phyloP scores from a whole-genome alignment of 2,329 filamentous ascomycete species.

The Stemphylium beticola region DNA sequence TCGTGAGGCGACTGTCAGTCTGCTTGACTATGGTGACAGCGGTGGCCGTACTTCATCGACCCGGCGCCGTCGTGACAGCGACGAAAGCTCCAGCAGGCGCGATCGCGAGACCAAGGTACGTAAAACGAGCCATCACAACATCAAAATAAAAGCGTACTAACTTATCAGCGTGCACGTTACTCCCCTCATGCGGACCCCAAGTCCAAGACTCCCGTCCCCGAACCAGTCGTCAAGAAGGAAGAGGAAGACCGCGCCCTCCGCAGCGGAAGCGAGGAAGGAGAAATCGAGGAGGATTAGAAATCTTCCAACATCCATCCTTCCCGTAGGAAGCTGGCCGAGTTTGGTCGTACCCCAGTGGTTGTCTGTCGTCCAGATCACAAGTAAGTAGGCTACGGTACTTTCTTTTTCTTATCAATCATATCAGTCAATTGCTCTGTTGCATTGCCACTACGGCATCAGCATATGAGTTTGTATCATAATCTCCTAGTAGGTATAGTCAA shows the following conservation, averaged over 20 bases:
- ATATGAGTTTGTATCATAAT: neutral
- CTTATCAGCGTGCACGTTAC: slow-evolving; percentile 55
- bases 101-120: slow-evolving; percentile 55
- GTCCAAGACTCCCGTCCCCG: slow-evolving; percentile 61
- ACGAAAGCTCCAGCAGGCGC: slow-evolving; percentile 56
- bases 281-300: slow-evolving; percentile 80
- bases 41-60: slow-evolving; percentile 59
- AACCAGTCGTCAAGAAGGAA: slow-evolving; percentile 41
- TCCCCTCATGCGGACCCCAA: slow-evolving; percentile 62
- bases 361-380: neutral
- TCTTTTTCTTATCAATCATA: neutral
- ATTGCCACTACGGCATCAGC: neutral
- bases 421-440: neutral
- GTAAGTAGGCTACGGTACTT: slow-evolving; percentile 11
- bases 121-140: neutral
- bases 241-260: slow-evolving; percentile 71
- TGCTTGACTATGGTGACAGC: slow-evolving; percentile 86
- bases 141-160: slow-evolving; percentile 17
- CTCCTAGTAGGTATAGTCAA: neutral
- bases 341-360: neutral
- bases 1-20: slow-evolving; percentile 74
- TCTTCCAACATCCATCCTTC: slow-evolving; percentile 9
- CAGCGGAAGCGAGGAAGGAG: slow-evolving; percentile 94
- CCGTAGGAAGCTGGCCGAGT: neutral
- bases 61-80: slow-evolving; percentile 77